These are phyloP conservation scores for Colletotrichum euphorbiae DNA, from an alignment of 2,329 filamentous ascomycete genomes.

Conservation along the genomic window DNA sequence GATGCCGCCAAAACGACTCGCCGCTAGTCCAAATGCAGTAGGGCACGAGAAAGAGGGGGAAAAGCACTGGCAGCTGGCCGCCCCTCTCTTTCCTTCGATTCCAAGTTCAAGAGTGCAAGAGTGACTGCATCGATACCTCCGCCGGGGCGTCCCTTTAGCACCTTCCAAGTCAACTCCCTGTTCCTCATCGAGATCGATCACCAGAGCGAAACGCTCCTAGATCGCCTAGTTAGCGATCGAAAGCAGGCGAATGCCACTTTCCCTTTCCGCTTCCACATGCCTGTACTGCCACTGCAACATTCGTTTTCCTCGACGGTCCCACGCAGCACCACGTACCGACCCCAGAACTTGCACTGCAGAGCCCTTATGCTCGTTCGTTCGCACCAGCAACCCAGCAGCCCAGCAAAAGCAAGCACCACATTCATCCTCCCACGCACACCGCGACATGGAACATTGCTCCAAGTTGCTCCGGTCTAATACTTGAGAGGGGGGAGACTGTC, in stretches of 20 bases:
- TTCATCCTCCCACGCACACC: neutral
- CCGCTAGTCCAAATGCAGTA: constrained; percentile 14
- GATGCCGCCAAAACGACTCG: neutral
- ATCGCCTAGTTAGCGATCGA: constrained; percentile 40
- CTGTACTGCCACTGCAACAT: neutral
- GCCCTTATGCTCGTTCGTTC: constrained; percentile 5
- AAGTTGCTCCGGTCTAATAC: constrained; percentile 1
- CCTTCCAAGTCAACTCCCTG: constrained; percentile 4
- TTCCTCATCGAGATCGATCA: constrained; percentile 44
- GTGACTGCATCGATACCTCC: constrained; percentile 24
- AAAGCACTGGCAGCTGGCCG: neutral
- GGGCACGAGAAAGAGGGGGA: constrained; percentile 22
- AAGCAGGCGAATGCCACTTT: constrained; percentile 38
- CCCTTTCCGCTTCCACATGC: constrained; percentile 36
- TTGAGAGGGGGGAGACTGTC: neutral
- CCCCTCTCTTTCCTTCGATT: constrained; percentile 15
- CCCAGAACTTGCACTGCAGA: neutral
- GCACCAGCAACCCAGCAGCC: constrained; percentile 11
- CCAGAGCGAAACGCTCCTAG: constrained; percentile 39
- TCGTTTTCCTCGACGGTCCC: neutral
- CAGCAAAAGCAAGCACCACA: constrained; percentile 15
- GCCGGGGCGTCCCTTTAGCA: constrained; percentile 11
- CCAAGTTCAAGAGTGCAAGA: constrained; percentile 18
- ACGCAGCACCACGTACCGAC: neutral
- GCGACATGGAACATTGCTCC: constrained; percentile 20